Base-by-base conservation (phyloP, 768 basidiomycete species). In the Albatrellus ellisii region DNA sequence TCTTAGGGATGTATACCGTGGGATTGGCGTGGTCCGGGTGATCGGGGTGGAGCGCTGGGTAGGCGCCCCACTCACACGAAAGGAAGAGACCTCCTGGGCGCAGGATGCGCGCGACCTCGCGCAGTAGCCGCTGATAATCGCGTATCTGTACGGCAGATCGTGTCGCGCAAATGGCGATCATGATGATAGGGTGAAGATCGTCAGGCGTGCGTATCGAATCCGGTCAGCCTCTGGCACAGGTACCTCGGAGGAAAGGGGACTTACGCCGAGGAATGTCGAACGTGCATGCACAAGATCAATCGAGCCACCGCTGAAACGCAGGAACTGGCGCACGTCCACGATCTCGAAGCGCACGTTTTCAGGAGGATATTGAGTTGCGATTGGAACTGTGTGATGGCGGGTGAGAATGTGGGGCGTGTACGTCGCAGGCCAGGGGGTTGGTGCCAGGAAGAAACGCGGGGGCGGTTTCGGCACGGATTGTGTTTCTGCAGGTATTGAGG, bases 321-420 rank as follows among this genome's bases (percentile, higher is more conserved):
- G 60, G 32, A 68, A 60, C 6, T 54, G 62, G 31, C 61, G 56
- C 45, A 72, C 77, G 57, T 87, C 77, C 27, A 71, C 65, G 14
- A 86, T 63, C 54, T 80, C 76, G 54, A 83, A 84, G 11, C 63
- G 63, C 12, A 77, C 78, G 50, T 85, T 83, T 4, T 46, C 47
- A 9, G 56, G 68, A 1, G 79, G 79, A 46, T 70, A 72, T 46
- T 73, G 66, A 0, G 79, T 80, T 26, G 73, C 71, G 47, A 86
- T 80, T 20, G 83, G 83, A 21, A 82, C 83, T 87, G 54, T 17
- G n/a, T n/a, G n/a, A n/a, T n/a, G n/a, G n/a, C n/a, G n/a, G n/a
- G n/a, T n/a, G n/a, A n/a, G n/a, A n/a, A n/a, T n/a, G n/a, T n/a
- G n/a, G n/a, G n/a, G n/a, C n/a, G n/a, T n/a, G n/a, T n/a, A n/a